phyloP scores from a whole-genome alignment of 768 basidiomycete species.

The Tulasnella sp. region DNA sequence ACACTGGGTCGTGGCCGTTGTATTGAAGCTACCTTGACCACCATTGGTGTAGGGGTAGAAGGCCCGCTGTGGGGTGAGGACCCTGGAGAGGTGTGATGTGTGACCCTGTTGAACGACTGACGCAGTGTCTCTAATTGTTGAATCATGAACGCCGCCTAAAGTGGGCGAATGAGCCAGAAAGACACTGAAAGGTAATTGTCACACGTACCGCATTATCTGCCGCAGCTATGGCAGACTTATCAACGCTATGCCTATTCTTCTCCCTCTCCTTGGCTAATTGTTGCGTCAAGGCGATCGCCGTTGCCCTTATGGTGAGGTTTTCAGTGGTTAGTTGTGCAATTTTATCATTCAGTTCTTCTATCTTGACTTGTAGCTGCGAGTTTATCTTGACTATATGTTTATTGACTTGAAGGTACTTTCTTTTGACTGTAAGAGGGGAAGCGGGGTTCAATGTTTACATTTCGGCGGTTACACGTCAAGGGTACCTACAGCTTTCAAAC shows the following conservation, averaged over 20 bases:
- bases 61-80: neutral
- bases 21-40: neutral
- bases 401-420: slow-evolving; percentile 13
- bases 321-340: slow-evolving; percentile 11
- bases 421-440: slow-evolving; percentile 6
- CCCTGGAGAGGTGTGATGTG: neutral
- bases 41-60: too few species aligned
- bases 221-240: neutral
- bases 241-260: neutral
- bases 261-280: slow-evolving; percentile 5
- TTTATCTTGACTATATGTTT: slow-evolving; percentile 13
- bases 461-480: neutral
- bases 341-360: slow-evolving; percentile 12
- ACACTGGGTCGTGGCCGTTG: neutral
- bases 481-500: slow-evolving; percentile 1
- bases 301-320: slow-evolving; percentile 5
- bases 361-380: slow-evolving; percentile 6
- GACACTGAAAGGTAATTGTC: neutral
- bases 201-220: slow-evolving; percentile 5
- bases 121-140: slow-evolving; percentile 5
- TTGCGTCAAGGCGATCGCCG: slow-evolving; percentile 11
- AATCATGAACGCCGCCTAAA: slow-evolving; percentile 8
- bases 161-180: neutral
- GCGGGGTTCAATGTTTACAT: neutral
- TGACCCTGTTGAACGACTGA: neutral